A percentile compares a stretch with the other conserved stretches of the same genome.
Conservation (phyloP, 2,329 filamentous ascomycete species). For the Didymellaceae sp. region DNA sequence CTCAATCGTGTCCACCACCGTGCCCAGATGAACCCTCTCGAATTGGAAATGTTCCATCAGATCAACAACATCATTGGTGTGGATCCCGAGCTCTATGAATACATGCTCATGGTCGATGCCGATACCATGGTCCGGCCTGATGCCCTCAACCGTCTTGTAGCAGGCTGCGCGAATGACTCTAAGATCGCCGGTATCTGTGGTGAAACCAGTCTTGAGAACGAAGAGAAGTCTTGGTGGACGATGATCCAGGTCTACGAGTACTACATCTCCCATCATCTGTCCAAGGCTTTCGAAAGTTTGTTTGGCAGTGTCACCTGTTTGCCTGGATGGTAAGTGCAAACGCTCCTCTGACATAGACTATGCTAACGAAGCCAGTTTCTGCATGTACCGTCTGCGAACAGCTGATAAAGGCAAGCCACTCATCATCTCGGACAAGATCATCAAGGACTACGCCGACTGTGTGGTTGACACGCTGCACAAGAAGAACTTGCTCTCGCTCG, state of each 20-base stretch:
- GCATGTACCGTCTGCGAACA: conserved; percentile 96
- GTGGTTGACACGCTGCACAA: conserved; percentile 93
- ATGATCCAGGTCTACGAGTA: conserved; percentile 99
- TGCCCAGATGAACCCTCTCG: conserved; percentile 90
- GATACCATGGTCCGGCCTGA: conserved; percentile 95
- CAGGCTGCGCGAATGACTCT: conserved; percentile 88
- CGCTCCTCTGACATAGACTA: neutral
- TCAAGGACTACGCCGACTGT: conserved; percentile 86
- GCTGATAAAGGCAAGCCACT: conserved; percentile 92
- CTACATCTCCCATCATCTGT: conserved; percentile 96
- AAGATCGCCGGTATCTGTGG: conserved; percentile 98
- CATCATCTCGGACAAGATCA: conserved; percentile 88
- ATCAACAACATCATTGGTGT: conserved; percentile 99
- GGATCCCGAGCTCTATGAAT: conserved; percentile 96
- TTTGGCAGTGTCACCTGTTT: conserved; percentile 99
- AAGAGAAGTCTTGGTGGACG: conserved; percentile 95
- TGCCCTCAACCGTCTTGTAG: conserved; percentile 88
- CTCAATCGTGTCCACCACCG: conserved; percentile 97
- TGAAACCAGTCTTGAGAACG: conserved; percentile 94
- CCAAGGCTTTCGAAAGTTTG: conserved; percentile 96
- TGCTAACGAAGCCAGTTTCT: conserved; percentile 71
- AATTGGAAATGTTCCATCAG: conserved; percentile 98
- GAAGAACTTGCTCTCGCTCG: conserved; percentile 90
- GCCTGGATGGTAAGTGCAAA: conserved; percentile 85
- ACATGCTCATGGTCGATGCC: conserved; percentile 95